Evolutionary conservation across 106 monocot genomes (phyloP).

Genomic region (Hemerocallis citrina): DNA sequence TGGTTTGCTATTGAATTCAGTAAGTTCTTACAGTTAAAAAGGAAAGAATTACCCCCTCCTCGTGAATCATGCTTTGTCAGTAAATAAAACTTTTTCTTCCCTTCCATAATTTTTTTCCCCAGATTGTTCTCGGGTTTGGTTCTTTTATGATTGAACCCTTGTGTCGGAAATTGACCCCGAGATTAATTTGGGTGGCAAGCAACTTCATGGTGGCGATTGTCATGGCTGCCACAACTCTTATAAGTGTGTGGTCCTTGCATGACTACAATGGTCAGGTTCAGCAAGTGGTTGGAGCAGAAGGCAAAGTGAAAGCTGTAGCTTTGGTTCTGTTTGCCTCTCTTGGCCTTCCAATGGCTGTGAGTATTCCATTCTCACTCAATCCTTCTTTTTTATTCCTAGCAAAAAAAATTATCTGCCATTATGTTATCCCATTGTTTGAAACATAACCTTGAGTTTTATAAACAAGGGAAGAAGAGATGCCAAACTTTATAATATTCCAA

Average conservation of each 20-base stretch:
- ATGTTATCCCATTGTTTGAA: neutral
- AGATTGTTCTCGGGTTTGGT: constrained; percentile 68
- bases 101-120: neutral
- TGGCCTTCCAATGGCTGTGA: constrained; percentile 79
- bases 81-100: neutral
- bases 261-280: constrained; percentile 14
- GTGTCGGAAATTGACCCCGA: constrained; percentile 50
- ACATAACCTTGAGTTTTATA: too few species aligned
- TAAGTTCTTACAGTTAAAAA: constrained; percentile 16
- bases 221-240: constrained; percentile 52
- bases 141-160: constrained; percentile 79
- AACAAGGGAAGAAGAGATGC: too few species aligned
- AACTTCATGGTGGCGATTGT: constrained; percentile 52
- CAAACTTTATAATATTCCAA: too few species aligned
- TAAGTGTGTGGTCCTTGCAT: constrained; percentile 46
- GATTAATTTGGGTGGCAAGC: constrained; percentile 66
- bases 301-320: constrained; percentile 24
- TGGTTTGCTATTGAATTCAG: constrained; percentile 89
- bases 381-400: neutral
- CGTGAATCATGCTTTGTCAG: neutral
- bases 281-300: constrained; percentile 15
- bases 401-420: too few species aligned
- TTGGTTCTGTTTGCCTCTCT: constrained; percentile 55
- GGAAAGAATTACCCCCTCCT: too few species aligned
- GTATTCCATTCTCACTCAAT: constrained; percentile 2